Evolutionary conservation across 2,329 filamentous ascomycete species (phyloP).

Genomic region (Aspergillus piperis): DNA sequence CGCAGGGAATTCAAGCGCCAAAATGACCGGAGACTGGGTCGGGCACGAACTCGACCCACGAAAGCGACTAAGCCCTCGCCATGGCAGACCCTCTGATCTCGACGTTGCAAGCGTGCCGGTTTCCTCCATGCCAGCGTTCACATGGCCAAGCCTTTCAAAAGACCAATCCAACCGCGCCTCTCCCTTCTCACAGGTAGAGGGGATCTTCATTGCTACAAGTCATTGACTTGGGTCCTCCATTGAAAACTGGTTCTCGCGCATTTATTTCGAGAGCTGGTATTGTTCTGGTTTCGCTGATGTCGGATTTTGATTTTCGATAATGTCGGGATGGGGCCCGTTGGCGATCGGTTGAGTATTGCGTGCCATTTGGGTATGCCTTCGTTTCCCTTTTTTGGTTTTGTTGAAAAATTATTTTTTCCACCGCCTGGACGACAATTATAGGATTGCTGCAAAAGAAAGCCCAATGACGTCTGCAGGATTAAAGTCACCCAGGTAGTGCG

Average conservation of each 20-base stretch:
- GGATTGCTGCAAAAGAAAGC: slow-evolving; percentile 4
- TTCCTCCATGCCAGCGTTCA: slow-evolving; percentile 29
- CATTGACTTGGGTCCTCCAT: slow-evolving; percentile 36
- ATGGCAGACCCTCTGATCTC: slow-evolving; percentile 4
- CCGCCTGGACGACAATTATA: slow-evolving; percentile 4
- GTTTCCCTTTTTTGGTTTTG: slow-evolving; percentile 6
- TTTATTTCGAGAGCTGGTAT: slow-evolving; percentile 12
- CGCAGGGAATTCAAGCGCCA: slow-evolving; percentile 42
- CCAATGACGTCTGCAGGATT: background rate
- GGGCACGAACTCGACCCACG: slow-evolving; percentile 42
- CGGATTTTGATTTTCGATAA: slow-evolving; percentile 5
- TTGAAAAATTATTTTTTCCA: slow-evolving; percentile 4
- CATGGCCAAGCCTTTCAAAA: slow-evolving; percentile 35
- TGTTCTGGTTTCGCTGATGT: slow-evolving; percentile 14
- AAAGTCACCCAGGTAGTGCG: slow-evolving; percentile 30
- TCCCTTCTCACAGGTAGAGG: slow-evolving; percentile 4
- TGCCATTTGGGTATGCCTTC: slow-evolving; percentile 4
- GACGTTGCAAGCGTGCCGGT: slow-evolving; percentile 16
- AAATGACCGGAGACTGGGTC: slow-evolving; percentile 18
- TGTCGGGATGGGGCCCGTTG: slow-evolving; percentile 7
- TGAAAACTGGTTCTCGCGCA: slow-evolving; percentile 30
- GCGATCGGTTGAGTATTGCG: slow-evolving; percentile 10
- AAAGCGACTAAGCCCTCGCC: slow-evolving; percentile 11
- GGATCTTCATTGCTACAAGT: slow-evolving; percentile 49
- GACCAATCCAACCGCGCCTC: slow-evolving; percentile 42